A percentile compares a stretch with the other conserved stretches of the same genome.
Evolutionary conservation across 1,284 basidiomycete genomes (phyloP).

Genomic region (Malassezia nana): DNA sequence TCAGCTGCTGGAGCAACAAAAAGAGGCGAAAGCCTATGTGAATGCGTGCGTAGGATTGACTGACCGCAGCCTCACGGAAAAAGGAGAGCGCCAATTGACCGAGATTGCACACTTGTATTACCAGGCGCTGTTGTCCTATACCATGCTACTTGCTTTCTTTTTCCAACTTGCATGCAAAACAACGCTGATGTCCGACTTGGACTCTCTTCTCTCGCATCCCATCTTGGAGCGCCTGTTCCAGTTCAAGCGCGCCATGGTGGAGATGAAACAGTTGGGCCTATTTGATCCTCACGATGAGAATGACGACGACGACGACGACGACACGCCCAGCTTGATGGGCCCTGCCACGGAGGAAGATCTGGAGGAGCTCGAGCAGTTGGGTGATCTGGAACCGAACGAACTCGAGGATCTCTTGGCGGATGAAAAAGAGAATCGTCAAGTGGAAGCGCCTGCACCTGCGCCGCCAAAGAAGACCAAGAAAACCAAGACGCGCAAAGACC

Average conservation of each 20-base stretch:
- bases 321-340: constrained; percentile 26
- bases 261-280: constrained; percentile 53
- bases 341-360: constrained; percentile 32
- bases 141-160: constrained; percentile 84
- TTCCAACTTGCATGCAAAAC: constrained; percentile 64
- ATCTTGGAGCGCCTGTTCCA: constrained; percentile 70
- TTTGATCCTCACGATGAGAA: constrained; percentile 19
- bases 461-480: constrained; percentile 14
- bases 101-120: constrained; percentile 20
- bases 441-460: constrained; percentile 11
- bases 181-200: constrained; percentile 23
- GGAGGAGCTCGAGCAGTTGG: constrained; percentile 12
- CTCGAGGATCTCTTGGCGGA: constrained; percentile 30
- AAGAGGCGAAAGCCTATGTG: not conserved
- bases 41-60: not conserved
- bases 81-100: constrained; percentile 6
- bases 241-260: constrained; percentile 71
- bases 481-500: constrained; percentile 18
- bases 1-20: constrained; percentile 53
- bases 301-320: constrained; percentile 14
- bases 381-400: constrained; percentile 20
- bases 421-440: constrained; percentile 20
- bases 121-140: constrained; percentile 74
- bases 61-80: not conserved
- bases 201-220: constrained; percentile 51